phyloP scores from a whole-genome alignment of 139 green algal species.

The Axilococcus clingmanii region DNA sequence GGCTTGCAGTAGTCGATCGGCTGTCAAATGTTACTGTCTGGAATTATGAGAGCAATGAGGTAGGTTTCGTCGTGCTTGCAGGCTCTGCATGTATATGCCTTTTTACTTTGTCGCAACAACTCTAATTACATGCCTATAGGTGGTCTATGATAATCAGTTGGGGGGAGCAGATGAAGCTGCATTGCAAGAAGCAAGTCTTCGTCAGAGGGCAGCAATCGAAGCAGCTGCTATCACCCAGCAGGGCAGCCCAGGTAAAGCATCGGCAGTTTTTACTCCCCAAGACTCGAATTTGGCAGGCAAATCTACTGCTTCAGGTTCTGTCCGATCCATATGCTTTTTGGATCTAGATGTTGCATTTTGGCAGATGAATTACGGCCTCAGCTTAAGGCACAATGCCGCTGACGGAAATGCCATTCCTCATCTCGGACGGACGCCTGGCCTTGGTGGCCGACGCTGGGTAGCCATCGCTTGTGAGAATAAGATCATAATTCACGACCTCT shows the following conservation, averaged over 20 bases:
- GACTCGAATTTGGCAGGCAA: constrained; percentile 10
- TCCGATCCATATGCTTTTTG: constrained; percentile 41
- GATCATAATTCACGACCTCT: constrained; percentile 42
- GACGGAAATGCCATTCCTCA: constrained; percentile 29
- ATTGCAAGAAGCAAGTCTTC: constrained; percentile 43
- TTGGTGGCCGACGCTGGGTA: constrained; percentile 39
- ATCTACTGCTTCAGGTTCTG: constrained; percentile 26
- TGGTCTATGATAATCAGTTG: constrained; percentile 35
- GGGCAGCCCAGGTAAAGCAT: constrained; percentile 8
- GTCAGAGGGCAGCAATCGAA: constrained; percentile 32
- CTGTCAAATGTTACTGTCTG: constrained; percentile 27
- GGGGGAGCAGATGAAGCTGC: constrained; percentile 29
- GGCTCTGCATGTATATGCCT: not conserved
- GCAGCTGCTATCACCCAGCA: constrained; percentile 19
- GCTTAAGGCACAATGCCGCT: no score
- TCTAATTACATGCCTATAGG: constrained; percentile 13
- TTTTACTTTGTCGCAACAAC: not conserved
- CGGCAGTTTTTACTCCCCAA: not conserved
- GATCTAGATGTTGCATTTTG: constrained; percentile 42
- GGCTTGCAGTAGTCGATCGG: constrained; percentile 36
- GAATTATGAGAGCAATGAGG: constrained; percentile 45
- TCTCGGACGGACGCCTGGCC: constrained; percentile 19
- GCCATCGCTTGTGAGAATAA: constrained; percentile 52
- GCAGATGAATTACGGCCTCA: constrained; percentile 35
- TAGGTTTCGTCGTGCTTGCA: constrained; percentile 6